Base-by-base conservation (phyloP, 2,329 filamentous ascomycete species). In the Fusarium armeniacum region DNA sequence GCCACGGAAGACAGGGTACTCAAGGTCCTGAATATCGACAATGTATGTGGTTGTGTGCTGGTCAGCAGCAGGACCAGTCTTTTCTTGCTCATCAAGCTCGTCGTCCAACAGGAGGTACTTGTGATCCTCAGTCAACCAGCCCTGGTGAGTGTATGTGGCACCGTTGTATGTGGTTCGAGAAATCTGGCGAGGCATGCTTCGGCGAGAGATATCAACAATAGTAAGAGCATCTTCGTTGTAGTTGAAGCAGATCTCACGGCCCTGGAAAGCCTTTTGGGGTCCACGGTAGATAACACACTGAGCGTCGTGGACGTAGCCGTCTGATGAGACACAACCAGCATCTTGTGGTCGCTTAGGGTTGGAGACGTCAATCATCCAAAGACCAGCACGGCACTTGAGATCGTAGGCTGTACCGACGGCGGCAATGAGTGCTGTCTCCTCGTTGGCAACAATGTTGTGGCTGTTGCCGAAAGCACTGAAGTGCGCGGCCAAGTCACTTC, bases 21-120 rank as follows among this genome's bases (percentile, higher is more conserved):
- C 77, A 20, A 84, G 78, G 47, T 77, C 73, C 44, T 76, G 75
- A 58, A 85, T 81, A 69, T 85, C 83, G 58, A 82, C 83, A 60
- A 86, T 83, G 74, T 85, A 86, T 2, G 83, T 85, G 26, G 82
- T 83, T 9, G 84, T 83, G 67, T 76, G 81, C 75, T 78, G 54
- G 72, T 74, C 52, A 8, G 77, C 77, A 1, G 79, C 83, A 2
- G 78, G 75, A 10, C 80, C 81, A 13, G 78, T 77, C 20, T 72
- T 70, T n/a, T 82, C 75, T 35, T 78, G 73, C 76, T 87, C 85
- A 71, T 87, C 85, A 26, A 83, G 79, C 73, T 87, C 85, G 68
- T 87, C 85, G 69, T 87, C 84, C 16, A 87, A 77, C 20, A 87
- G 79, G 45, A 77, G 77, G 69, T 83, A 83, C 43, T 82, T 58